A percentile compares a stretch with the other conserved stretches of the same genome.
These are phyloP conservation scores for Rhodofomes roseus DNA, from an alignment of 1,284 basidiomycete species.

Conservation along the genomic window DNA sequence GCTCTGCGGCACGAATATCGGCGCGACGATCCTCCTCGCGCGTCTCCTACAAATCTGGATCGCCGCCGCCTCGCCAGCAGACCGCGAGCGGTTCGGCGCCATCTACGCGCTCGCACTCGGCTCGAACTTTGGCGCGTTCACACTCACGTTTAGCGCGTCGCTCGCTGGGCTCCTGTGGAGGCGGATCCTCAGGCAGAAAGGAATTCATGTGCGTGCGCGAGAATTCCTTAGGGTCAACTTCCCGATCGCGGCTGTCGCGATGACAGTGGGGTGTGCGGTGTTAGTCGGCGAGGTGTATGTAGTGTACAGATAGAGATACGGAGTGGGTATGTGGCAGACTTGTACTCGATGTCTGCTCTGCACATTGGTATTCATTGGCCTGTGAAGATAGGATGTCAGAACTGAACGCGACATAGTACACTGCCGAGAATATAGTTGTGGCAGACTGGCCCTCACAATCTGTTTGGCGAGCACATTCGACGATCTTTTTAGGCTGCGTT, in stretches of 20 bases:
- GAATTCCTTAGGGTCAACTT: slow-evolving; percentile 78
- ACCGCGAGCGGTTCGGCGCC: slow-evolving; percentile 33
- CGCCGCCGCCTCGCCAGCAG: slow-evolving; percentile 16
- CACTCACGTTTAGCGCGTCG: slow-evolving; percentile 87
- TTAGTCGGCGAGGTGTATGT: slow-evolving; percentile 17
- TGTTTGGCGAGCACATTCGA: too few relatives aligned
- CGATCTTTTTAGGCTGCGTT: too few relatives aligned
- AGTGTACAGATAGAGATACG: background rate
- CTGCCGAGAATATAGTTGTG: too few relatives aligned
- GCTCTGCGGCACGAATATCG: slow-evolving; percentile 92
- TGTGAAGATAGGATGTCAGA: too few relatives aligned
- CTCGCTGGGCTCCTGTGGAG: slow-evolving; percentile 91
- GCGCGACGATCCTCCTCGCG: slow-evolving; percentile 88
- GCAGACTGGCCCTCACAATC: too few relatives aligned
- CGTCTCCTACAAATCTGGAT: slow-evolving; percentile 48
- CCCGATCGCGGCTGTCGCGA: slow-evolving; percentile 26
- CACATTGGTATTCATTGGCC: too few relatives aligned
- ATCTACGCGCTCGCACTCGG: slow-evolving; percentile 73
- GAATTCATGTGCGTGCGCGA: slow-evolving; percentile 59
- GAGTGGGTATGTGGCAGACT: too few relatives aligned
- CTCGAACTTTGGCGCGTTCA: slow-evolving; percentile 91
- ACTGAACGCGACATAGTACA: too few relatives aligned
- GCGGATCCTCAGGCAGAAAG: slow-evolving; percentile 76
- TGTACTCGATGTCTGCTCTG: too few relatives aligned
- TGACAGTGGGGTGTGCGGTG: slow-evolving; percentile 23